Evolutionary conservation across 1,139 yeast species (phyloP).

Genomic region (Candida sanyaensis): DNA sequence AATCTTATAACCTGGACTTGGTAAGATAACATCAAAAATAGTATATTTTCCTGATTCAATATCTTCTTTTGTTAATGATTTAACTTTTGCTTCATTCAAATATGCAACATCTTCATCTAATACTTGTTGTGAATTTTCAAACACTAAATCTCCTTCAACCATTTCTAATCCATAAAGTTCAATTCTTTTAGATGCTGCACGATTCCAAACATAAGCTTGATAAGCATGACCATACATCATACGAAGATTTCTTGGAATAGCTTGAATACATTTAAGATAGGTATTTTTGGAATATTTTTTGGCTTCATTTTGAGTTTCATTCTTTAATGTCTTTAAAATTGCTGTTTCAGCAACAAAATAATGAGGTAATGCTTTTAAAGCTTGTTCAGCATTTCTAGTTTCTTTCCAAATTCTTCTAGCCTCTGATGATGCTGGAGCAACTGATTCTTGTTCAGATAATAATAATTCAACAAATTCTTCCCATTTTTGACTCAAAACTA

Average conservation of each 20-base stretch:
- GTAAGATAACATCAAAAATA: constrained; percentile 84
- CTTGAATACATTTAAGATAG: constrained; percentile 80
- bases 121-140: constrained; percentile 51
- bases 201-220: constrained; percentile 94
- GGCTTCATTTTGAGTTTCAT: constrained; percentile 43
- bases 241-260: constrained; percentile 88
- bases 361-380: constrained; percentile 79
- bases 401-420: constrained; percentile 83
- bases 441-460: constrained; percentile 81
- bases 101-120: constrained; percentile 65
- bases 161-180: constrained; percentile 68
- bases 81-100: constrained; percentile 59
- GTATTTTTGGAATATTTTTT: constrained; percentile 50
- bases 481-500: constrained; percentile 74
- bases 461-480: constrained; percentile 75
- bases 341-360: constrained; percentile 84
- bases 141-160: constrained; percentile 83
- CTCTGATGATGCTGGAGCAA: constrained; percentile 77
- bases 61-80: constrained; percentile 74
- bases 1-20: constrained; percentile 93
- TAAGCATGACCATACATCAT: constrained; percentile 97
- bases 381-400: constrained; percentile 63
- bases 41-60: constrained; percentile 57
- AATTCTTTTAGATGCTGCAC: constrained; percentile 77
- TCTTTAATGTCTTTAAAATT: constrained; percentile 60